Evolutionary conservation across 371 early-diverging fungal species (phyloP).

Genomic region (Amoeboaphelidium protococcarum): DNA sequence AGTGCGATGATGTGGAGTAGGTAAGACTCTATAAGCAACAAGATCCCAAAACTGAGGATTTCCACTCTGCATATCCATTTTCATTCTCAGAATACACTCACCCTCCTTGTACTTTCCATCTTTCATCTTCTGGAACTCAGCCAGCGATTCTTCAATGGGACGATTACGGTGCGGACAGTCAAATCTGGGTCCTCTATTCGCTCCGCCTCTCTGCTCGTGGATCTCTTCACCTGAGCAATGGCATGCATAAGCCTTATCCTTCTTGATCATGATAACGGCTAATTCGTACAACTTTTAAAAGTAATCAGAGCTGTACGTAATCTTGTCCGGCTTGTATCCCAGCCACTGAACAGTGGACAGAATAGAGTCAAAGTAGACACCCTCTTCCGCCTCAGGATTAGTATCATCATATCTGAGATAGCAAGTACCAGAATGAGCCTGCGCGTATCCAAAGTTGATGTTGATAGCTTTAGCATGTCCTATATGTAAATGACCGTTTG

Average conservation of each 20-base stretch:
- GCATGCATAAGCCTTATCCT: slow-evolving; percentile 91
- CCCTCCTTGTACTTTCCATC: slow-evolving; percentile 84
- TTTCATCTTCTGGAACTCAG: slow-evolving; percentile 93
- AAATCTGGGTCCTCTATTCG: slow-evolving; percentile 49
- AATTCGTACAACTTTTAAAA: slow-evolving; percentile 81
- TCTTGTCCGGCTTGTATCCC: slow-evolving; percentile 77
- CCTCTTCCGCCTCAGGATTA: slow-evolving; percentile 96
- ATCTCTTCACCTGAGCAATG: slow-evolving; percentile 89
- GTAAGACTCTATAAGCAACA: slow-evolving; percentile 88
- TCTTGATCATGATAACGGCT: slow-evolving; percentile 64
- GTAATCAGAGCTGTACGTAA: slow-evolving; percentile 94
- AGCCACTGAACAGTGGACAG: slow-evolving; percentile 89
- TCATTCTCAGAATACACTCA: slow-evolving; percentile 87
- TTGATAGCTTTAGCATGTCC: slow-evolving; percentile 99
- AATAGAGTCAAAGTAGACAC: slow-evolving; percentile 84
- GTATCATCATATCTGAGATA: slow-evolving; percentile 98
- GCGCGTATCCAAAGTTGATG: slow-evolving; percentile 93
- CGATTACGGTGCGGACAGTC: slow-evolving; percentile 83
- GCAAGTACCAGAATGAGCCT: slow-evolving; percentile 66
- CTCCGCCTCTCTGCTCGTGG: slow-evolving; percentile 67
- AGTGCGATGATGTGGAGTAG: slow-evolving; percentile 75
- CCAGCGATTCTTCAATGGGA: slow-evolving; percentile 69
- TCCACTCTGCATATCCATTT: slow-evolving; percentile 86
- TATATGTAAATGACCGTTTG: slow-evolving; percentile 96
- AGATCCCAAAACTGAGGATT: slow-evolving; percentile 99